Evolutionary conservation across 2,329 filamentous ascomycete species (phyloP), one percentile per base, ranked within the genome.

Genomic region (Hymenoscyphus scutula): DNA sequence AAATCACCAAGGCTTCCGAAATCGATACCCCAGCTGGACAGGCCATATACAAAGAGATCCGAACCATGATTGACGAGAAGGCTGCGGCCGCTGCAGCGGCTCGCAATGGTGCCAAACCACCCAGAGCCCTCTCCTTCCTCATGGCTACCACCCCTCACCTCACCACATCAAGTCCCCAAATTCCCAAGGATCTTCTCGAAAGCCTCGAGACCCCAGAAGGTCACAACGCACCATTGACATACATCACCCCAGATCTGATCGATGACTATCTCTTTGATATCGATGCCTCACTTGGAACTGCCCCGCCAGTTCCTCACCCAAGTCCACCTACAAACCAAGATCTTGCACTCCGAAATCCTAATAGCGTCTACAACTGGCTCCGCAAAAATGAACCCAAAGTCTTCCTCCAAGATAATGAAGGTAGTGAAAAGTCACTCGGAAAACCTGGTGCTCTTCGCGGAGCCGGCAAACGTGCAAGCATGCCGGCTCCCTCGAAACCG

Each of bases 331-430:
- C 29, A 77, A 75, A 48, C 73, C 80, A 77, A 73, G 82, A 84
- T 62, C 74, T 82, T 57, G 81, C 82, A 30, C 76, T 92, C 27
- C 84, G 84, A 58, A 98, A 98, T 74, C 92, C 93, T 0, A 90
- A 92, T 51, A 96, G 91, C 63, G 93, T 97, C 2, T 96, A 96
- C 78, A 97, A 96, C 76, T 99, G 95, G 95, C 84, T 99, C 13
- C 85, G 91, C 66, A 88, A 91, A 73, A 84, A 97, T 76, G 88
- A 91, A 63, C 90, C 92, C 2, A 88, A 94, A 75, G 88, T 92
- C 56, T 93, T 96, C 78, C 78, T 96, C 23, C 89, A 96, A 74
- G 77, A 77, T 56, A 75, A 74, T 25, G 72, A 73, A 67, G 70
- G 71, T 27, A 74, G 75, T 68, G 74, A 79, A 62, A 81, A 81